Conservation (phyloP, 352 stramenopile species). For the Phytophthora niederhauseri region DNA sequence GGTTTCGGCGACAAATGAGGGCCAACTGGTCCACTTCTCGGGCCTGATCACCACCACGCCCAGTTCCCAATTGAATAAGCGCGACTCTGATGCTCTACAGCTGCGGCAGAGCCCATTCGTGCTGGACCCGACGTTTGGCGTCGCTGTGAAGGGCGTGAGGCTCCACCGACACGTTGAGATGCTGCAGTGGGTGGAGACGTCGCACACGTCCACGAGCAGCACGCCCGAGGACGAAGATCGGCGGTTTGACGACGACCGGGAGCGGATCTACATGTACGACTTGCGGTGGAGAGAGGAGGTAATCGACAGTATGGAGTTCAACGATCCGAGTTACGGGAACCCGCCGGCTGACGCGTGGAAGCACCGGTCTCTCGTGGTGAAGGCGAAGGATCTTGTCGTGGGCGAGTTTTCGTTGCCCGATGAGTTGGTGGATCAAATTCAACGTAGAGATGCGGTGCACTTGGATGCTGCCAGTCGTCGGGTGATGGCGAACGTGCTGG, state of each 20-base stretch:
- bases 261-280: conserved; percentile 79
- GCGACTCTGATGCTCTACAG: conserved; percentile 14
- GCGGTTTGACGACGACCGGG: conserved; percentile 52
- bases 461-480: conserved; percentile 50
- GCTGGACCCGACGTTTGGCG: conserved; percentile 61
- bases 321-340: conserved; percentile 71
- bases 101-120: conserved; percentile 58
- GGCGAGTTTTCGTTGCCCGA: conserved; percentile 65
- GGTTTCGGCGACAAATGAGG: conserved; percentile 33
- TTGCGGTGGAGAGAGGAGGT: conserved; percentile 57
- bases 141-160: conserved; percentile 68
- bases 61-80: conserved; percentile 17
- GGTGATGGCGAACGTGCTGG: conserved; percentile 62
- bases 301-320: conserved; percentile 62
- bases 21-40: conserved; percentile 48
- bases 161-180: conserved; percentile 77
- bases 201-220: conserved; percentile 56
- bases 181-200: conserved; percentile 85
- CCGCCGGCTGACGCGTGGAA: conserved; percentile 64
- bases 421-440: conserved; percentile 70
- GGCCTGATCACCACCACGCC: conserved; percentile 53
- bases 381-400: conserved; percentile 52
- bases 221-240: conserved; percentile 51
- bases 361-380: conserved; percentile 37
- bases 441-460: conserved; percentile 55